A percentile compares a stretch with the other conserved stretches of the same genome.
These are phyloP conservation scores for Dipteronia dyeriana DNA, from an alignment of 345 rosid species.

Conservation along the genomic window DNA sequence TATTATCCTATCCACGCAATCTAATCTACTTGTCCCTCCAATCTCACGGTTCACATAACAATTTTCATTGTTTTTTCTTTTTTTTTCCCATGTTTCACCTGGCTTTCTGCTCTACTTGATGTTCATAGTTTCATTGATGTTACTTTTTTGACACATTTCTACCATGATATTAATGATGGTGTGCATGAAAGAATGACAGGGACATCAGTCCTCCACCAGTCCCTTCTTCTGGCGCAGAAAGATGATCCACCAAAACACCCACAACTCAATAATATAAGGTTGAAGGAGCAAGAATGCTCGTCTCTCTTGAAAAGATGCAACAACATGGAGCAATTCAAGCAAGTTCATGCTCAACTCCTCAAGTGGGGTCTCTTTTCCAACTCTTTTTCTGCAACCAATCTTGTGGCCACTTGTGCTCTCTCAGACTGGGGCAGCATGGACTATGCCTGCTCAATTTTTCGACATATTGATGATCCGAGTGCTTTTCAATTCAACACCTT, in stretches of 20 bases:
- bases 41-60: too few species aligned
- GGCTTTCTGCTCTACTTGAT: neutral
- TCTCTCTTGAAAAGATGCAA: constrained; percentile 56
- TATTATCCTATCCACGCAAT: constrained; percentile 40
- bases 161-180: constrained; percentile 15
- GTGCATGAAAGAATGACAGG: constrained; percentile 37
- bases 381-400: constrained; percentile 36
- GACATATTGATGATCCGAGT: constrained; percentile 31
- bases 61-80: too few species aligned
- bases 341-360: constrained; percentile 51
- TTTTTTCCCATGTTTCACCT: neutral
- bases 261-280: neutral
- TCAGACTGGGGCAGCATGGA: constrained; percentile 43
- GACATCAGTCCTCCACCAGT: constrained; percentile 34
- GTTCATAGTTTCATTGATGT: neutral
- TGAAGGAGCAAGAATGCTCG: too few species aligned
- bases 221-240: constrained; percentile 32
- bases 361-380: constrained; percentile 34
- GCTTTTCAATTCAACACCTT: constrained; percentile 37
- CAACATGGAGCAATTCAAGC: constrained; percentile 49
- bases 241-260: constrained; percentile 45
- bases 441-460: constrained; percentile 38
- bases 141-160: neutral
- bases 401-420: constrained; percentile 44
- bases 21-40: constrained; percentile 6